Evolutionary conservation across 129 eudicot genomes (phyloP).

Genomic region (Flaveria trinervia): DNA sequence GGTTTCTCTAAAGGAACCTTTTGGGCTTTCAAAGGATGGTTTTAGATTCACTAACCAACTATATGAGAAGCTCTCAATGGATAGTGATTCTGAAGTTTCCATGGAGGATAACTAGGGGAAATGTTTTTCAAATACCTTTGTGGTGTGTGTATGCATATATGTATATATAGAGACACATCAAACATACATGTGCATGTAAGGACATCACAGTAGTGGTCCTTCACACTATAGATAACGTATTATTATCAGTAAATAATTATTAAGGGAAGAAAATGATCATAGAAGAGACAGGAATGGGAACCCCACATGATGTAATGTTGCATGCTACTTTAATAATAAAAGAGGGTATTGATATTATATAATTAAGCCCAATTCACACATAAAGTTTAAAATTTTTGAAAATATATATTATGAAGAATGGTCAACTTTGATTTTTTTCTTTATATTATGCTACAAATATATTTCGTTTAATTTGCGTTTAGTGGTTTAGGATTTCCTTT

Average conservation of each 20-base stretch:
- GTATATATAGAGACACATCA: slow-evolving; percentile 35
- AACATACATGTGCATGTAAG: slow-evolving; percentile 39
- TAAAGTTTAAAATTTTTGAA: background rate
- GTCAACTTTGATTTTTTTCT: no score
- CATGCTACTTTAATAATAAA: slow-evolving; percentile 19
- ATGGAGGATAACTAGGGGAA: slow-evolving; percentile 33
- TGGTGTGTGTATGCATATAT: slow-evolving; percentile 30
- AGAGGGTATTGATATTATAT: background rate
- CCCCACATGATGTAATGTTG: slow-evolving; percentile 33
- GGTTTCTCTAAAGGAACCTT: slow-evolving; percentile 57
- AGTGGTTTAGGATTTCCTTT: no score
- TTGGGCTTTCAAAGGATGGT: slow-evolving; percentile 61
- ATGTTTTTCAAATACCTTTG: slow-evolving; percentile 29
- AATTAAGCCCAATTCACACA: slow-evolving; percentile 7
- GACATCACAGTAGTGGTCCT: slow-evolving; percentile 45
- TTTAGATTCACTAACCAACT: slow-evolving; percentile 76
- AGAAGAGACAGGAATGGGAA: slow-evolving; percentile 30
- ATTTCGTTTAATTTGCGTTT: no score
- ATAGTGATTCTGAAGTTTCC: slow-evolving; percentile 65
- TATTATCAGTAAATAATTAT: slow-evolving; percentile 24
- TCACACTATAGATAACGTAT: slow-evolving; percentile 36
- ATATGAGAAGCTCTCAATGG: slow-evolving; percentile 89
- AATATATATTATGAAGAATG: no score
- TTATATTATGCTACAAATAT: no score
- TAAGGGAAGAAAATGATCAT: slow-evolving; percentile 23